Evolutionary conservation across 129 eudicot species (phyloP).

Genomic region (Solidago caesia): DNA sequence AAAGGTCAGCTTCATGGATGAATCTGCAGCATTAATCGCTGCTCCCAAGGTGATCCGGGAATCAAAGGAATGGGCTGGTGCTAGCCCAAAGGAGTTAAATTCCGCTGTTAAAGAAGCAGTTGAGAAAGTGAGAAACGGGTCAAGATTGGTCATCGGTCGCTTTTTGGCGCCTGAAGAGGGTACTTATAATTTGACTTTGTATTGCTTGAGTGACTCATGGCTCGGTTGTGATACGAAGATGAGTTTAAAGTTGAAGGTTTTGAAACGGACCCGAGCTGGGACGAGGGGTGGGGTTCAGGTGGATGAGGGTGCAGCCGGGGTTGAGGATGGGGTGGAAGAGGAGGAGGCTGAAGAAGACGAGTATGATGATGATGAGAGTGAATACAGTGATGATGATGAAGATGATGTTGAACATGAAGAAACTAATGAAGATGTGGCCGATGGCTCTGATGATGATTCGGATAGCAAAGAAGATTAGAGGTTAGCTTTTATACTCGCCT

Average conservation of each 20-base stretch:
- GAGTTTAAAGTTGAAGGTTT: constrained; percentile 62
- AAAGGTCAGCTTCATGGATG: constrained; percentile 85
- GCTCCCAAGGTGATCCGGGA: constrained; percentile 84
- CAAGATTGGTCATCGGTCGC: constrained; percentile 71
- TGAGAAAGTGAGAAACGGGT: constrained; percentile 66
- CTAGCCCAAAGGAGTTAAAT: constrained; percentile 59
- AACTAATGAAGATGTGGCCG: constrained; percentile 33
- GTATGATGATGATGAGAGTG: constrained; percentile 88
- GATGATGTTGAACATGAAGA: constrained; percentile 51
- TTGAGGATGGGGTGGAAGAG: constrained; percentile 73
- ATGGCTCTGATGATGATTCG: constrained; percentile 51
- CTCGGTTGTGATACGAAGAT: constrained; percentile 79
- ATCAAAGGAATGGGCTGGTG: constrained; percentile 73
- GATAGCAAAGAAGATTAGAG: constrained; percentile 49
- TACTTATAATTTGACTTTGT: constrained; percentile 58
- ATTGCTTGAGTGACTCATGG: constrained; percentile 84
- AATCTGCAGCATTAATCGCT: constrained; percentile 73
- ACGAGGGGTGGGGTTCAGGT: constrained; percentile 50
- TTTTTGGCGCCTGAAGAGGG: constrained; percentile 90
- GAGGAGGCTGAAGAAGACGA: constrained; percentile 81
- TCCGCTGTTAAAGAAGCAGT: constrained; percentile 68
- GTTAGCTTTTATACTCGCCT: neutral
- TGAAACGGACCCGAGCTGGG: constrained; percentile 72
- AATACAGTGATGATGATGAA: constrained; percentile 87
- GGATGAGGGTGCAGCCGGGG: constrained; percentile 50